Conservation (phyloP, 2,329 filamentous ascomycete species). For the Sclerotinia borealis region DNA sequence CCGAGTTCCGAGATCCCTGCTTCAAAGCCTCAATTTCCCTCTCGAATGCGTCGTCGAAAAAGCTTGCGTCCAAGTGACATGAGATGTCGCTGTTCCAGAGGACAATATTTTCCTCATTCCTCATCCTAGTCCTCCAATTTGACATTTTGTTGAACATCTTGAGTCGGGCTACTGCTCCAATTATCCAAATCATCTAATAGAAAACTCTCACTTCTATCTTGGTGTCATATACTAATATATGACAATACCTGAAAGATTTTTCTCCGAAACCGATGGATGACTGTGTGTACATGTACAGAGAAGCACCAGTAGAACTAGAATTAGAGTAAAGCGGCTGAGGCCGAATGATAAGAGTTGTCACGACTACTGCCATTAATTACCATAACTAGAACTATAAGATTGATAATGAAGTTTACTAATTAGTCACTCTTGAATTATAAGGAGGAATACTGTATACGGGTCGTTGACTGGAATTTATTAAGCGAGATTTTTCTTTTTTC, state of each 20-base stretch:
- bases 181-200: too few relatives aligned
- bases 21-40: constrained; percentile 4
- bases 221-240: too few relatives aligned
- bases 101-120: constrained; percentile 11
- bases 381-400: constrained; percentile 21
- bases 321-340: constrained; percentile 24
- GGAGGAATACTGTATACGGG: constrained; percentile 54
- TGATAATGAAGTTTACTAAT: constrained; percentile 37
- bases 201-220: constrained; percentile 23
- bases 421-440: constrained; percentile 52
- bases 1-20: constrained; percentile 18
- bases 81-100: constrained; percentile 38
- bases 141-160: constrained; percentile 15
- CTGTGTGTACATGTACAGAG: too few relatives aligned
- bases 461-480: constrained; percentile 48
- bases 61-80: constrained; percentile 43
- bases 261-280: constrained; percentile 22
- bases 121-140: not conserved
- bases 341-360: constrained; percentile 27
- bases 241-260: constrained; percentile 18
- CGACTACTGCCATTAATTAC: constrained; percentile 27
- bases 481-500: constrained; percentile 34
- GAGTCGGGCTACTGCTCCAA: constrained; percentile 19
- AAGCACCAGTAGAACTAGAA: constrained; percentile 23
- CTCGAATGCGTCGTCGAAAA: constrained; percentile 31